A percentile compares a stretch with the other conserved stretches of the same genome.
These are phyloP conservation scores for Nicotiana undulata DNA, from an alignment of 257 asterid genomes.

Conservation along the genomic window DNA sequence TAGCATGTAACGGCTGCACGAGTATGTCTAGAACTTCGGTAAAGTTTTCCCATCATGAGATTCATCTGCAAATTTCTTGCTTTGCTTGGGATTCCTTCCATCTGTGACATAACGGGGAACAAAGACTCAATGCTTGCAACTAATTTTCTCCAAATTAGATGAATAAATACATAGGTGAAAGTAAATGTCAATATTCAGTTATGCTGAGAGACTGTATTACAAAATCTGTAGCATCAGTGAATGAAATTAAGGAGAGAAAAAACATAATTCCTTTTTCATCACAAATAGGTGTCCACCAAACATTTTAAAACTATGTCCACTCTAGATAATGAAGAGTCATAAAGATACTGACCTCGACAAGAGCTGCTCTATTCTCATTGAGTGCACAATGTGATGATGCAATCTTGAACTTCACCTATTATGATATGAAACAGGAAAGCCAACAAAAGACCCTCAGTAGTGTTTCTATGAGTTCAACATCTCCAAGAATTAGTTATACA, in stretches of 20 bases:
- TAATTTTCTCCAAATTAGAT: background rate
- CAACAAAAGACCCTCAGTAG: slow-evolving; percentile 2
- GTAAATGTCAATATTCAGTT: background rate
- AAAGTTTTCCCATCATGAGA: slow-evolving; percentile 87
- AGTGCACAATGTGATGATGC: slow-evolving; percentile 66
- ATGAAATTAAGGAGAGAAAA: background rate
- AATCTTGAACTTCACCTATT: slow-evolving; percentile 83
- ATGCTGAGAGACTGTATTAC: background rate
- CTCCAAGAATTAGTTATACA: background rate
- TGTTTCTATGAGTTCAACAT: background rate
- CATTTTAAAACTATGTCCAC: background rate
- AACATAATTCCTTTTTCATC: background rate
- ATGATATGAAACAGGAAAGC: background rate
- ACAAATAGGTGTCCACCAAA: background rate
- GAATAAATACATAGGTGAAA: background rate
- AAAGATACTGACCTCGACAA: slow-evolving; percentile 57
- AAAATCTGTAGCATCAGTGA: background rate
- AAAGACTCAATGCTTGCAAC: background rate
- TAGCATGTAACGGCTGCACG: slow-evolving; percentile 85
- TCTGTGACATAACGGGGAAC: slow-evolving; percentile 29
- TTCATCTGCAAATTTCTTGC: slow-evolving; percentile 85
- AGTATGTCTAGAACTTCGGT: slow-evolving; percentile 76
- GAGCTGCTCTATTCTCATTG: slow-evolving; percentile 73
- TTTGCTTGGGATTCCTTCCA: slow-evolving; percentile 94
- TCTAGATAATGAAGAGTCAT: slow-evolving; percentile 5